Conservation (phyloP, 2,329 filamentous ascomycete genomes). For the Amauroascus verrucosus region DNA sequence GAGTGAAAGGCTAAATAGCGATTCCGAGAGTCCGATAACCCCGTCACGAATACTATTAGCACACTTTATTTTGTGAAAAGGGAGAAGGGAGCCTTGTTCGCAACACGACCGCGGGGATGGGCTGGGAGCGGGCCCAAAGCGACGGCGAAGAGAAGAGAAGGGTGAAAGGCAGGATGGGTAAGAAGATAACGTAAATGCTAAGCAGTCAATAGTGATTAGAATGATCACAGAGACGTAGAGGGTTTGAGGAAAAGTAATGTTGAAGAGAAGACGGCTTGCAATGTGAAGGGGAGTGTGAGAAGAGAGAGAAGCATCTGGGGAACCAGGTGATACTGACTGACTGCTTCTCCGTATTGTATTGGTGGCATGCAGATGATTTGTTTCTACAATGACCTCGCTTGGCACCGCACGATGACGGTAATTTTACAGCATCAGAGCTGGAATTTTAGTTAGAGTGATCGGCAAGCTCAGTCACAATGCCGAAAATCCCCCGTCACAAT, state of each 20-base stretch:
- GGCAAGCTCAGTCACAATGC: not conserved
- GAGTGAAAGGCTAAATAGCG: not conserved
- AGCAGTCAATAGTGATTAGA: not conserved
- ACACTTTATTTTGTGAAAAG: not conserved
- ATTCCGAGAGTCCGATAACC: not conserved
- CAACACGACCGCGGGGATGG: slow-evolving; percentile 1
- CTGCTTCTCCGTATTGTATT: slow-evolving; percentile 6
- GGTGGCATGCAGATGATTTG: slow-evolving; percentile 10
- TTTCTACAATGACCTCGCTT: slow-evolving; percentile 7
- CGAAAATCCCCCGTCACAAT: not conserved
- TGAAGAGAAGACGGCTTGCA: not conserved
- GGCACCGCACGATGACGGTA: slow-evolving; percentile 5
- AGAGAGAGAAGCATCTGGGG: slow-evolving; percentile 9
- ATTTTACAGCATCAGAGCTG: not conserved
- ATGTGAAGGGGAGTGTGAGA: not conserved
- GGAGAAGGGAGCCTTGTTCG: not conserved
- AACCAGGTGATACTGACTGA: slow-evolving; percentile 8
- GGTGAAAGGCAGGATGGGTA: not conserved
- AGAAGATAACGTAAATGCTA: too few relatives aligned
- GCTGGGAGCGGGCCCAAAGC: not conserved
- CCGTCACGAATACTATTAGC: not conserved
- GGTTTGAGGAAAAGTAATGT: not conserved
- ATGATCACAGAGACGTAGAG: not conserved
- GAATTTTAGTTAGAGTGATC: not conserved
- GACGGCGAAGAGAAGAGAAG: slow-evolving; percentile 1